These are phyloP conservation scores for Heteromeles arbutifolia DNA, from an alignment of 306 rosid genomes.

Conservation along the genomic window DNA sequence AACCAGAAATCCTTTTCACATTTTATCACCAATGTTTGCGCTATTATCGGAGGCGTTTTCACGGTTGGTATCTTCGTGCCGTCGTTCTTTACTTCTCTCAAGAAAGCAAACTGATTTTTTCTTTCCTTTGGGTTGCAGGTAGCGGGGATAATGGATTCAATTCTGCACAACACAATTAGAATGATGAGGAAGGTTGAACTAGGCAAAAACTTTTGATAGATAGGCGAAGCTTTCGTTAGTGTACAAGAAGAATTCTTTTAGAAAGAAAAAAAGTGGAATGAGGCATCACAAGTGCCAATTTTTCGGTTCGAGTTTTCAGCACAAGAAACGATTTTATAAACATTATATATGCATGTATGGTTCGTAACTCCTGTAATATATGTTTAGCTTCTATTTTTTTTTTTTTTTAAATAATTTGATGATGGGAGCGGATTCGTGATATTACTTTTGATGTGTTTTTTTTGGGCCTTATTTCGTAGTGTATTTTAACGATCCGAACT, in stretches of 20 bases:
- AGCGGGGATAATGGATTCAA: constrained; percentile 89
- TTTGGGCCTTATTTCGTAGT: too few species aligned
- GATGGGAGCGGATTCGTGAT: too few species aligned
- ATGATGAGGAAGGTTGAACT: constrained; percentile 74
- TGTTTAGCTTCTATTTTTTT: neutral
- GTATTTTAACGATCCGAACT: too few species aligned
- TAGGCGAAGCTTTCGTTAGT: constrained; percentile 17
- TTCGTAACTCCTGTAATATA: neutral
- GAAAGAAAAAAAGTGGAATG: constrained; percentile 1
- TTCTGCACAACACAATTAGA: constrained; percentile 73
- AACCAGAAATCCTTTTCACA: constrained; percentile 78
- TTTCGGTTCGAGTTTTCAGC: neutral
- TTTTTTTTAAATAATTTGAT: neutral
- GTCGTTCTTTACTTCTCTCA: neutral
- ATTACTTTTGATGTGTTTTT: too few species aligned
- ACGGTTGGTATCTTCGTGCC: constrained; percentile 60
- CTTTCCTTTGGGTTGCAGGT: constrained; percentile 56
- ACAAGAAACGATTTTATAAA: neutral
- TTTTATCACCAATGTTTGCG: constrained; percentile 88
- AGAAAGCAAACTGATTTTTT: neutral
- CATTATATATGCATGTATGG: neutral
- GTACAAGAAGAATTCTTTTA: constrained; percentile 14
- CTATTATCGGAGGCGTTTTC: constrained; percentile 94
- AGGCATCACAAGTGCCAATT: neutral
- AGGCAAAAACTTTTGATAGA: constrained; percentile 76